Percentiles rank a stretch among this genome's conserved stretches.
Evolutionary conservation across 1,284 basidiomycete species (phyloP).

Genomic region (Melampsora larici-populina): DNA sequence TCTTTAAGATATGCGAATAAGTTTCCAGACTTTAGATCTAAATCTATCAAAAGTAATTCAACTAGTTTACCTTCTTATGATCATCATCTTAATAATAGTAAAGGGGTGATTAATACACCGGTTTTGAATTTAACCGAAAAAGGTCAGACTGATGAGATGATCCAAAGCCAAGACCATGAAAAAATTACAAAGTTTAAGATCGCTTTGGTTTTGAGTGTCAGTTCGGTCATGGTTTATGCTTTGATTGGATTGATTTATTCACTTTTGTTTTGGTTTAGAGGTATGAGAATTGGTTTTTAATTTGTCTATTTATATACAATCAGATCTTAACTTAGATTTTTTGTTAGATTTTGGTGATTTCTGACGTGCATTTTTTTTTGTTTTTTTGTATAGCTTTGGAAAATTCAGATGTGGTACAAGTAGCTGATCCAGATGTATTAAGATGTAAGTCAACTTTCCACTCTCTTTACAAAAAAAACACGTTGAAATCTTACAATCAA

Average conservation of each 20-base stretch:
- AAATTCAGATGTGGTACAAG: neutral
- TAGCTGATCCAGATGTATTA: neutral
- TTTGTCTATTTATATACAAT: too few relatives aligned
- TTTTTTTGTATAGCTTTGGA: neutral
- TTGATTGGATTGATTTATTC: neutral
- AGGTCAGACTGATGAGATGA: neutral
- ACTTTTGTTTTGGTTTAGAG: neutral
- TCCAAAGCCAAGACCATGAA: neutral
- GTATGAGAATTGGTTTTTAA: too few relatives aligned
- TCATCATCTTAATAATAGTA: too few relatives aligned
- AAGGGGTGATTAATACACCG: neutral
- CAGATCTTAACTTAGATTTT: neutral
- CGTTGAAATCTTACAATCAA: too few relatives aligned
- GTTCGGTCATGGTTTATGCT: neutral
- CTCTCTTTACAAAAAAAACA: too few relatives aligned
- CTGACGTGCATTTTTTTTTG: neutral
- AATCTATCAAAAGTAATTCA: neutral
- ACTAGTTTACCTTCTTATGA: neutral
- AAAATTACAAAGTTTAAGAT: neutral
- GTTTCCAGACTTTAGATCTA: neutral
- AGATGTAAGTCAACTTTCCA: neutral
- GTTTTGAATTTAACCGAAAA: neutral
- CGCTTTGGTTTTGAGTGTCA: neutral
- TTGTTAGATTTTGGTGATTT: too few relatives aligned
- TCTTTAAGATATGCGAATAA: neutral